Percentiles rank a stretch among this genome's conserved stretches.
These are phyloP conservation scores for Phytophthora cactorum DNA, from an alignment of 352 stramenopile genomes.

Conservation along the genomic window DNA sequence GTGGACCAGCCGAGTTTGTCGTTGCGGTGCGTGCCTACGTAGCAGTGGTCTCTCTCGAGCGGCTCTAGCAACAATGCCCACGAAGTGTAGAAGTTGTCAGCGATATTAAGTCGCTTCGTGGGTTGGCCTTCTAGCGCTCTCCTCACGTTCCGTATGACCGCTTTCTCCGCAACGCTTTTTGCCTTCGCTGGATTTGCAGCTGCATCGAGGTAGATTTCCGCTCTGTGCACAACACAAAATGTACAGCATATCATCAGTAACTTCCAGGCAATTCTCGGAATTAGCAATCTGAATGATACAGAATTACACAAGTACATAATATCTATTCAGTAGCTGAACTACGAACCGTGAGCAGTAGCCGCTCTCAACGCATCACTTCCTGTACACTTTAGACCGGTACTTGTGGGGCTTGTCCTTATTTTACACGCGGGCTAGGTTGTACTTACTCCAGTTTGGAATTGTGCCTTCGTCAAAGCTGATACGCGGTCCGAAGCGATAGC, in stretches of 20 bases:
- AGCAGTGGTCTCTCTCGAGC: background rate
- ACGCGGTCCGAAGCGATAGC: conserved; percentile 4
- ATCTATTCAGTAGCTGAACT: too few relatives aligned
- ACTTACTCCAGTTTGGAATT: conserved; percentile 15
- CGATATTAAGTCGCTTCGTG: conserved; percentile 5
- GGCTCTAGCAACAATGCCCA: too few relatives aligned
- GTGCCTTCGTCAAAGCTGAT: conserved; percentile 24
- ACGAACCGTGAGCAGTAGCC: conserved; percentile 24
- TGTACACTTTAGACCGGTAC: conserved; percentile 28
- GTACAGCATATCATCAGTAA: conserved; percentile 9
- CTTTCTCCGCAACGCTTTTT: background rate
- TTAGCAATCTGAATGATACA: background rate
- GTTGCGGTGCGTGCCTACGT: background rate
- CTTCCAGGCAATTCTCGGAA: background rate
- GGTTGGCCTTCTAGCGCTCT: conserved; percentile 5
- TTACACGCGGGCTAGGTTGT: conserved; percentile 22
- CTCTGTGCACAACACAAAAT: background rate
- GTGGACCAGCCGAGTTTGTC: background rate
- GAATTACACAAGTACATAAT: too few relatives aligned
- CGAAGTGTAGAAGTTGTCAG: conserved; percentile 13
- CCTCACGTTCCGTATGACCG: conserved; percentile 13
- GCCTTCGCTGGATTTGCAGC: too few relatives aligned
- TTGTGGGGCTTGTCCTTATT: conserved; percentile 23
- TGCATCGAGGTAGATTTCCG: conserved; percentile 18
- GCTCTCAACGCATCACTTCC: conserved; percentile 18